Evolutionary conservation across 2,329 filamentous ascomycete species (phyloP).

Genomic region (Plenodomus lindquistii): DNA sequence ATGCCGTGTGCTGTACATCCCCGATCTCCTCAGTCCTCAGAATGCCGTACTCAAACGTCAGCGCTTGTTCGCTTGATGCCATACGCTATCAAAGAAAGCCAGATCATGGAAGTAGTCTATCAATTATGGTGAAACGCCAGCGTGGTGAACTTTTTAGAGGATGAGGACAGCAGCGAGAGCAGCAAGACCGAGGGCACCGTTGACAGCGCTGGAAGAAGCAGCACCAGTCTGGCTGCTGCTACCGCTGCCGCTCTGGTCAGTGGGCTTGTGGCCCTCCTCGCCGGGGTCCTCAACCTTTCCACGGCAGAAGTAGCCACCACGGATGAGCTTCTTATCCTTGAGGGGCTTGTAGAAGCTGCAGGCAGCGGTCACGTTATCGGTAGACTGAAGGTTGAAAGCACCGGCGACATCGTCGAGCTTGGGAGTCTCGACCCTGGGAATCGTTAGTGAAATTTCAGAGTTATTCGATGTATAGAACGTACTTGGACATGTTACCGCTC

Average conservation of each 20-base stretch:
- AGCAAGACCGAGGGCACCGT: slow-evolving; percentile 49
- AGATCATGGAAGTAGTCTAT: slow-evolving; percentile 45
- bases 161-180: slow-evolving; percentile 55
- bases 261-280: slow-evolving; percentile 41
- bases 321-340: slow-evolving; percentile 47
- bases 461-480: slow-evolving; percentile 48
- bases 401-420: slow-evolving; percentile 51
- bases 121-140: slow-evolving; percentile 44
- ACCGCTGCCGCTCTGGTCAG: slow-evolving; percentile 32
- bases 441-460: slow-evolving; percentile 34
- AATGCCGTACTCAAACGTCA: slow-evolving; percentile 25
- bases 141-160: slow-evolving; percentile 46
- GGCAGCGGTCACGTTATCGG: slow-evolving; percentile 44
- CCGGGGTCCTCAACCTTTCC: slow-evolving; percentile 45
- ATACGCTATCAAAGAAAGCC: slow-evolving; percentile 40
- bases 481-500: slow-evolving; percentile 82
- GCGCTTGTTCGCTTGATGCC: slow-evolving; percentile 31
- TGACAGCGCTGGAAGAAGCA: slow-evolving; percentile 47
- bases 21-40: slow-evolving; percentile 29
- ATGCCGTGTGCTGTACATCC: slow-evolving; percentile 31
- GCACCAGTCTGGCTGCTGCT: slow-evolving; percentile 34
- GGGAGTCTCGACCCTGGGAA: slow-evolving; percentile 69
- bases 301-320: slow-evolving; percentile 49
- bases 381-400: slow-evolving; percentile 56
- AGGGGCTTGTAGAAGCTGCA: slow-evolving; percentile 50